A percentile compares a stretch with the other conserved stretches of the same genome.
phyloP scores from a whole-genome alignment of 208 protist genomes.

The Trichomonas gallinae region DNA sequence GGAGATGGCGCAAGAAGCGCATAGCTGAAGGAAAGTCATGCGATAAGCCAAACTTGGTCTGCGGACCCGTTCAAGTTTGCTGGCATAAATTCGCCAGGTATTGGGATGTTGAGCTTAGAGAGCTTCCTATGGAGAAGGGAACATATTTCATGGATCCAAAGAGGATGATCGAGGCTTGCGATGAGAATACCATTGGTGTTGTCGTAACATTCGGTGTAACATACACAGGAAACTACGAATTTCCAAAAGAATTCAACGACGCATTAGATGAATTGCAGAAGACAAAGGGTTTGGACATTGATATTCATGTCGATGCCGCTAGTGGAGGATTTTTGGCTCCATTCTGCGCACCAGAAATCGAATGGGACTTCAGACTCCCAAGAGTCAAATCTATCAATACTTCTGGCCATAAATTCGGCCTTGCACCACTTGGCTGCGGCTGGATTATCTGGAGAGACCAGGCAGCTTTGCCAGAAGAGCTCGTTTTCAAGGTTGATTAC shows the following conservation, averaged over 20 bases:
- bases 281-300: neutral
- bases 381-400: constrained; percentile 23
- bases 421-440: neutral
- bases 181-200: constrained; percentile 22
- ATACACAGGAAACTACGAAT: constrained; percentile 12
- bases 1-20: neutral
- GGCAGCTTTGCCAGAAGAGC: neutral
- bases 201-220: constrained; percentile 2
- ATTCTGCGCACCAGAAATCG: neutral
- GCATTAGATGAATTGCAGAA: neutral
- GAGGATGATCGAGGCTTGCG: neutral
- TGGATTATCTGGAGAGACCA: neutral
- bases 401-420: constrained; percentile 29
- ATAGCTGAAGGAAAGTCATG: neutral
- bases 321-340: constrained; percentile 23
- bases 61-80: neutral
- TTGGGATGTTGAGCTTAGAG: constrained; percentile 13
- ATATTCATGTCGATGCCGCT: constrained; percentile 26
- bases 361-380: constrained; percentile 22
- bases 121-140: neutral
- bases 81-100: constrained; percentile 23
- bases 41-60: constrained; percentile 26
- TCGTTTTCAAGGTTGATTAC: constrained; percentile 22
- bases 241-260: neutral
- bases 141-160: neutral